Base-by-base conservation (phyloP, 352 stramenopile species). In the Vaucheria bursata region DNA sequence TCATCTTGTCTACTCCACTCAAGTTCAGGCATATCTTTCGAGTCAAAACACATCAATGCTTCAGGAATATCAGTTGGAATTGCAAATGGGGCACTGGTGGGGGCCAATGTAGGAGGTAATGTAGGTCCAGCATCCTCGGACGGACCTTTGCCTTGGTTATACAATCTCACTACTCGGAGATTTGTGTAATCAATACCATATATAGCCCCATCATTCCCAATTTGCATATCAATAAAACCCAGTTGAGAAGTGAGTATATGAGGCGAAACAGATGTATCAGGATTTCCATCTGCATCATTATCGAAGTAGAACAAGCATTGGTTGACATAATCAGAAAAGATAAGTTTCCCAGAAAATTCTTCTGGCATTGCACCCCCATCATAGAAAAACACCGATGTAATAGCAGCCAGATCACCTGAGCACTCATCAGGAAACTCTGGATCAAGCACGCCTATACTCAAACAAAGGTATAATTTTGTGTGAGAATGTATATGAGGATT, bases 131-230 rank as follows among this genome's bases (percentile, higher is more conserved):
- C 2, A 34, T 34, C 53, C 2, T 18, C 45, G 25, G 53, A 31
- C 31, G 53, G 53, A 2, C 53, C 53, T 2, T 7, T 7, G 2
- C 53, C 53, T 7, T 2, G 2, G 6, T 31, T 34, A 34, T 68
- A 68, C 53, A 68, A 37, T 31, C 53, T 31, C 2, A 68, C 53
- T 7, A 68, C 8, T 2, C 8, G 53, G 2, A 34, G 6, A 34
- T 68, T 68, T 31, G 53, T 68, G 53, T 8, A 68, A 34, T 68
- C 53, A 34, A 68, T 68, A 2, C 2, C 8, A 34, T 68, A 68
- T 2, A 68, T 7, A 34, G 53, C 53, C 2, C 8, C 53, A 34
- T 68, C 53, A 2, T 31, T 31, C 2, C 53, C 53, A 31, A 8
- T 34, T 7, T 31, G 6, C 31, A 68, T 31, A 34, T 68, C 2